These are phyloP conservation scores for Plasmodium gonderi DNA, from an alignment of 169 alveolate species.

Conservation along the genomic window DNA sequence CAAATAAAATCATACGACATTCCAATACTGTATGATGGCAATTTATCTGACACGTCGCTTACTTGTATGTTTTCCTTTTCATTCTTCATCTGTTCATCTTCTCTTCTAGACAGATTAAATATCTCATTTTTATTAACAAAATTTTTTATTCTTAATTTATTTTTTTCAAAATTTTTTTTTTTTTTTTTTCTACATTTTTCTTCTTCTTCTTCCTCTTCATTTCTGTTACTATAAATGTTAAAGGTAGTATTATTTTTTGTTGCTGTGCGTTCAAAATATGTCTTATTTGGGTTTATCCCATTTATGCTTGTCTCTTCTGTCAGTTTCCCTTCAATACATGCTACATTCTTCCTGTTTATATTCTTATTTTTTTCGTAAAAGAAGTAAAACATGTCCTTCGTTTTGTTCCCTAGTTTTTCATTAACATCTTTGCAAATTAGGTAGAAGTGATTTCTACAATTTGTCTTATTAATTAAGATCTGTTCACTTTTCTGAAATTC, in stretches of 20 bases:
- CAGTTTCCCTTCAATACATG: neutral
- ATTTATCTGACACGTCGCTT: neutral
- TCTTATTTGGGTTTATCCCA: neutral
- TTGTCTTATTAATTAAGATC: neutral
- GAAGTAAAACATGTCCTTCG: neutral
- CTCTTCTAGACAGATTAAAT: conserved; percentile 14
- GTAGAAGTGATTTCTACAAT: conserved; percentile 2
- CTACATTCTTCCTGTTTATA: neutral
- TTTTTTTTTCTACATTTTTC: conserved; percentile 13
- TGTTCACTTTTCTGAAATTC: neutral
- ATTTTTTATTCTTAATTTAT: conserved; percentile 1
- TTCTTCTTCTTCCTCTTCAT: neutral
- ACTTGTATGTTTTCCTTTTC: neutral
- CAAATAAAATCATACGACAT: neutral
- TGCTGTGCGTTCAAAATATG: neutral
- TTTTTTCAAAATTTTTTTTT: conserved; percentile 11
- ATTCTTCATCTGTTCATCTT: neutral
- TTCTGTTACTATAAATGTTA: neutral
- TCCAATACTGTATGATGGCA: neutral
- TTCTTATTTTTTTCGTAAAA: neutral
- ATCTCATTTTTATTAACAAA: conserved; percentile 21
- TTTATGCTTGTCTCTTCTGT: neutral
- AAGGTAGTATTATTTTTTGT: neutral
- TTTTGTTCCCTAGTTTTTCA: neutral
- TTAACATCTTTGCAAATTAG: neutral